Base-by-base conservation (phyloP, 768 basidiomycete genomes). In the Phlebiopsis gigantea region DNA sequence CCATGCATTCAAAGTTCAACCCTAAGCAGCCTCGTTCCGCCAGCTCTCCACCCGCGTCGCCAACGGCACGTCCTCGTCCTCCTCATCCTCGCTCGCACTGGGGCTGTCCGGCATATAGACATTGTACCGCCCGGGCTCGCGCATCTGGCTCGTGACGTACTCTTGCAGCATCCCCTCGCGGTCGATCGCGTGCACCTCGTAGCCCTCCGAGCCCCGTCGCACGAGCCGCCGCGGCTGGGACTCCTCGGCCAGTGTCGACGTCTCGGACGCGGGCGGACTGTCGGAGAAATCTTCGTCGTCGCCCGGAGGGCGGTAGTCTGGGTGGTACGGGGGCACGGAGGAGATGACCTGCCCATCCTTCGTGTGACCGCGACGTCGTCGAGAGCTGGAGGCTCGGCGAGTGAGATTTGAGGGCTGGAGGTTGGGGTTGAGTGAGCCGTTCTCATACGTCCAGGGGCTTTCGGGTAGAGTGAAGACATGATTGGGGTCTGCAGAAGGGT, bases 371-470 rank as follows among this genome's bases (percentile, higher is more conserved):
- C 57, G 63, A 52, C 50, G 62, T 9, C 34, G 34, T 17, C 17
- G 12, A 29, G 45, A 63, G 45, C 42, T 61, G 24, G 75, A 25
- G 19, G 48, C 46, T 75, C 29, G 68, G 41, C 65, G 70, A 17
- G 76, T 63, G 3, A 64, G 50, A 60, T 83, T 88, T 39, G 81
- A 84, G 0, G 93, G 85, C 39, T 74, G 75, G 9, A 96, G 81
- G 34, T 74, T 66, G 6, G 94, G 94, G 66, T 97, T 97, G 14
- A 94, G 65, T 14, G 77, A 72, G 19, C 76, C 87, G 51, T 88
- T 87, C 61, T 87, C 84, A 65, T 90, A 96, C 14, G 92, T 92
- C 87, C 93, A 97, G 5, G 94, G 92, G 5, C 82, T 84, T 22
- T 76, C 68, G 1, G 83, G 79, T 30, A 85, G 78, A 30, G 67